A percentile compares a stretch with the other conserved stretches of the same genome.
Evolutionary conservation across 148 eudicot genomes (phyloP).

Genomic region (Rhododendron henanense): DNA sequence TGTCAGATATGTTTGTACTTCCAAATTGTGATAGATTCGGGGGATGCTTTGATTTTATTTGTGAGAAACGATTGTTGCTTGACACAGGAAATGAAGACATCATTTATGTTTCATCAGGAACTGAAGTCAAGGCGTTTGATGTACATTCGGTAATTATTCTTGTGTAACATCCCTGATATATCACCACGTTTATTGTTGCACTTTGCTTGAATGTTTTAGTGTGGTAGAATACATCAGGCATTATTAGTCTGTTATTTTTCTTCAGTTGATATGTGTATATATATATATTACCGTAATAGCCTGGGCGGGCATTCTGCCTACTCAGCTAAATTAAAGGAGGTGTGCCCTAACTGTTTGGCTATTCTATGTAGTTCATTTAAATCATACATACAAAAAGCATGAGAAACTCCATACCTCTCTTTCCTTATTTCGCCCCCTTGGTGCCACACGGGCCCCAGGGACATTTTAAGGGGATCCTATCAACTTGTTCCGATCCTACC

Average conservation of each 20-base stretch:
- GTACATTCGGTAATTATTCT: conserved; percentile 59
- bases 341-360: not conserved
- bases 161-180: not conserved
- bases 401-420: not conserved
- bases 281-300: not conserved
- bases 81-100: conserved; percentile 73
- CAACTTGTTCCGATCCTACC: not conserved
- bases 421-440: not conserved
- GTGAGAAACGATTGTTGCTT: conserved; percentile 18
- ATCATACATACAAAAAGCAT: not conserved
- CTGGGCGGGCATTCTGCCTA: not conserved
- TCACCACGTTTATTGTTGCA: not conserved
- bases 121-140: conserved; percentile 72
- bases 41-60: not conserved
- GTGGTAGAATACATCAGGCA: no score
- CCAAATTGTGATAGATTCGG: not conserved
- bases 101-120: conserved; percentile 67
- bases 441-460: not conserved
- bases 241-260: not conserved
- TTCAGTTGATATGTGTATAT: not conserved
- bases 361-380: not conserved
- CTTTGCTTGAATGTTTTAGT: not conserved
- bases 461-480: no score
- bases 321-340: not conserved
- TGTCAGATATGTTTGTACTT: not conserved